Evolutionary conservation across 139 green algal species (phyloP), one percentile per base, ranked within the genome.

Genomic region (Micractinium sp.): DNA sequence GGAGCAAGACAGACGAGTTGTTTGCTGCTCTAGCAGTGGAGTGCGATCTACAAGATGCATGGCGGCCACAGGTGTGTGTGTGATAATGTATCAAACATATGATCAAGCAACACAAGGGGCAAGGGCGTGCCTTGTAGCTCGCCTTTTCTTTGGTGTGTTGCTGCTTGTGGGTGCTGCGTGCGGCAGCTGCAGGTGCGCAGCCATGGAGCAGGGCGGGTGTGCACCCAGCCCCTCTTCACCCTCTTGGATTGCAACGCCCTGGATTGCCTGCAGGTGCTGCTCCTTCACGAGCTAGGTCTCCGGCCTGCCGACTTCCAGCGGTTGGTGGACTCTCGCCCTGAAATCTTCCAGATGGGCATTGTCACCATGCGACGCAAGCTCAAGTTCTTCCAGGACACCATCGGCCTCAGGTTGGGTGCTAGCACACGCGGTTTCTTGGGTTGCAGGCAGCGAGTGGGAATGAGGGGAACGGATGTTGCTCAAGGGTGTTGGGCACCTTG

Each of bases 281-380:
- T 93, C 53, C 56, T 92, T n/a, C 73, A 88, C 18, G 60, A 82
- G 31, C 80, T 88, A 60, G 91, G 90, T 47, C 60, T 91, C 60
- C 60, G 81, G 53, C 13, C 75, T 14, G n/a, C 86, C 22, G 86
- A 94, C 53, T 84, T 93, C 15, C 36, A 75, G 18, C 78, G 88
- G 13, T n/a, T 92, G 33, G 85, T 78, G 22, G 71, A 75, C 22
- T 23, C 60, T 14, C 77, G 81, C 35, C 88, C 74, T 13, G 85
- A 92, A 35, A 73, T 94, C 66, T 94, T 94, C 76, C 82, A 90
- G 20, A 86, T 89, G 33, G 78, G 63, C 35, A 38, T 89, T 2
- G 81, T 90, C 18, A 91, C 88, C 53, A 92, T 94, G 80, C 60
- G 75, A 19, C 82, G 77, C 47, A 94, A 94, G 91, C 82, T 94